Percentiles rank a stretch among this genome's conserved stretches.
Evolutionary conservation across 1,284 basidiomycete species (phyloP).

Genomic region (Marasmius oreades): DNA sequence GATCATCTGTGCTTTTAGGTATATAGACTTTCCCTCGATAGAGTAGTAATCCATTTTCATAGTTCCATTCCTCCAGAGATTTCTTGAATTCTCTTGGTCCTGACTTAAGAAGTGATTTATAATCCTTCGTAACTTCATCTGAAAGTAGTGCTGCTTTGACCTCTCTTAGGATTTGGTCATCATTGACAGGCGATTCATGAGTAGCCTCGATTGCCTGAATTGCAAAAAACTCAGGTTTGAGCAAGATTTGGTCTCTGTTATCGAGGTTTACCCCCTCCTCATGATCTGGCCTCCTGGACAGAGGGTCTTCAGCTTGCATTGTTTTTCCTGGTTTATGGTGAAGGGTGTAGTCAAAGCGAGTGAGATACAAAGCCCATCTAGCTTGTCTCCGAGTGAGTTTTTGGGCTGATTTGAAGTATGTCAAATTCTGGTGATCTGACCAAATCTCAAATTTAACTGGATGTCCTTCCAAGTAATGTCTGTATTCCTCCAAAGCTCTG

Average conservation of each 20-base stretch:
- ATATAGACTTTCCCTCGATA: too few relatives aligned
- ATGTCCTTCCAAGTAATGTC: slow-evolving; percentile 25
- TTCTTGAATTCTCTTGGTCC: too few relatives aligned
- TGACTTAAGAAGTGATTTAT: too few relatives aligned
- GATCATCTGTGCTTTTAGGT: too few relatives aligned
- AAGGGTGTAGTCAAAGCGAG: slow-evolving; percentile 30
- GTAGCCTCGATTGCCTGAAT: too few relatives aligned
- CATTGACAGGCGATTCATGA: too few relatives aligned
- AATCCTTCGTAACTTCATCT: too few relatives aligned
- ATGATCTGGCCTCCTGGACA: slow-evolving; percentile 37
- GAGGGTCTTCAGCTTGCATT: slow-evolving; percentile 32
- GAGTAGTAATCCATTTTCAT: too few relatives aligned
- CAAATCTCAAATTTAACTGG: slow-evolving; percentile 17
- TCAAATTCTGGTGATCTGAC: slow-evolving; percentile 28
- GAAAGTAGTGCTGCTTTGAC: too few relatives aligned
- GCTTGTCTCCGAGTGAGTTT: slow-evolving; percentile 24
- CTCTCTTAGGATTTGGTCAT: too few relatives aligned
- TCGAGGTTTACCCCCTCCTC: slow-evolving; percentile 22
- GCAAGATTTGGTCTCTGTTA: slow-evolving; percentile 27
- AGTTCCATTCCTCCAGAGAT: too few relatives aligned
- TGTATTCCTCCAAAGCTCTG: slow-evolving; percentile 20
- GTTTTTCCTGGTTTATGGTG: slow-evolving; percentile 33
- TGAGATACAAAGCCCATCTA: slow-evolving; percentile 24
- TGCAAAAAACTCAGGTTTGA: slow-evolving; percentile 24
- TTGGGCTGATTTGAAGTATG: slow-evolving; percentile 23